Evolutionary conservation across 2,329 filamentous ascomycete species (phyloP), one percentile per base, ranked within the genome.

Genomic region (Trichoderma endophyticum): DNA sequence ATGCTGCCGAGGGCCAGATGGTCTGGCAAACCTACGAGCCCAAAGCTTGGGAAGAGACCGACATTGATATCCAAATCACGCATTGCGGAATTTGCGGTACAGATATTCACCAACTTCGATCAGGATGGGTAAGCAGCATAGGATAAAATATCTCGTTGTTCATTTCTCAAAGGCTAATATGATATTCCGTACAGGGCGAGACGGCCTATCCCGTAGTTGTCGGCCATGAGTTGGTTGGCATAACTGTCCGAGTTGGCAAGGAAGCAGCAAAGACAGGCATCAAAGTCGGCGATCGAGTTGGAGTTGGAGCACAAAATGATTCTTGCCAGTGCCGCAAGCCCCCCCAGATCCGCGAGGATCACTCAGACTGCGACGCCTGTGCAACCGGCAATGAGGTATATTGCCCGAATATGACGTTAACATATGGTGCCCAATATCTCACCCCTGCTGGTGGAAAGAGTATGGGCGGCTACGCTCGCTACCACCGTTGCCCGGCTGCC

Each of bases 381-480:
- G 87, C 87, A 74, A 87, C 87, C 75, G 87, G 89, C 74, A 90
- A 91, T 75, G 89, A 92, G 81, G 91, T 90, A 59, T 92, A 92
- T 82, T 92, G 90, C 83, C 81, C 82, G n/a, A 80, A 89, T 72
- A 86, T 87, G 78, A 80, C 88, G 24, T 84, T 87, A 69, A 92
- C 90, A 0, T 92, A 91, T 26, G 70, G 62, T 18, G 26, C 51
- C 30, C 26, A 51, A n/a, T 59, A 68, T 60, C 34, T 66, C 26
- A 71, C 61, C 4, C 14, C 15, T 24, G 56, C 62, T 11, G 62
- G 62, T 6, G 70, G 70, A 21, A 67, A 68, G 51, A 71, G 68
- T 36, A 63, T 64, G 61, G 68, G 68, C 76, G 90, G 90, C 21
- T 81, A 82, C 68, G 76, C 77, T 2, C 74, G 75, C 65, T 81